Base-by-base conservation (phyloP, 768 basidiomycete species). In the Leccinum pellstonianum region DNA sequence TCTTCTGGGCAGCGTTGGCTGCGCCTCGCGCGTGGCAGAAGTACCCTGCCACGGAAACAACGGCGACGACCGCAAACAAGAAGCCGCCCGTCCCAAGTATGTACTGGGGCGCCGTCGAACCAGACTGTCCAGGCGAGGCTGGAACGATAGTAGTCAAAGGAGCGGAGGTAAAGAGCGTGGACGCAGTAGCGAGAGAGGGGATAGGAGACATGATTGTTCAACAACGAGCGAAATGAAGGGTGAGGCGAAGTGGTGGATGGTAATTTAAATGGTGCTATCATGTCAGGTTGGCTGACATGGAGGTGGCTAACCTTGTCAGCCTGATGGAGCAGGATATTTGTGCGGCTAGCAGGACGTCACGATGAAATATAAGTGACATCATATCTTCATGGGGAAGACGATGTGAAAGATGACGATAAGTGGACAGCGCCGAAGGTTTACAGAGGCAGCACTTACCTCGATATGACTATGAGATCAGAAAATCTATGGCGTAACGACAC, bases 151-250 rank as follows among this genome's bases (percentile, higher is more conserved):
- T 35, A 27, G 21, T 31, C 8, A 58, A 66, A 55, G 62, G 54
- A 50, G 56, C 19, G 23, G 46, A 4, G 2, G 56, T 1, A 12
- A 60, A 55, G 29, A 51, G 21, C 14, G 51, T 17, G 17, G 54
- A 56, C n/a, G 48, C 54, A 60, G 60, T 52, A 59, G 38, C 41
- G 58, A 61, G 53, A 63, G 61, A 51, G 0, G 62, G 59, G 3
- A 68, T 57, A 3, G 67, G 62, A 49, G 65, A 62, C 68, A 68
- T 67, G 57, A 59, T 53, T 0, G 29, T 50, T 60, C 52, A 31
- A 59, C 41, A 10, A 52, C 6, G 51, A 27, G 35, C 14, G 54
- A 47, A 56, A 46, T 59, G 51, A 19, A 21, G 33, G 2, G 19
- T 27, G 29, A 33, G 33, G 35, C 27, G 29, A 37, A 7, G 50